Percentiles rank a stretch among this genome's conserved stretches.
phyloP scores from a whole-genome alignment of 2,329 filamentous ascomycete genomes.

The Epicoccum sorghinum region DNA sequence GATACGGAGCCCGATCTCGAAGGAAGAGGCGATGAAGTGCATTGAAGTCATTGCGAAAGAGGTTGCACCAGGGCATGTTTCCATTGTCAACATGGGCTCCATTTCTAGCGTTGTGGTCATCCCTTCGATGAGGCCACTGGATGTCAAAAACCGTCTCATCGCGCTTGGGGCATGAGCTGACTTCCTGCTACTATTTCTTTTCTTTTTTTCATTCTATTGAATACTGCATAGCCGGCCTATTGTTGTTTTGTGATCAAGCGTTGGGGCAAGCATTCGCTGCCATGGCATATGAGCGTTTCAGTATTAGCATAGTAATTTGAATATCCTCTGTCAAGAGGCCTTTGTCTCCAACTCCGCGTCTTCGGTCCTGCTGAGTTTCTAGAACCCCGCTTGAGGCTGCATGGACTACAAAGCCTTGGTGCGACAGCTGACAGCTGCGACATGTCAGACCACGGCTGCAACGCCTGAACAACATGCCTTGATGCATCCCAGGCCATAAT shows the following conservation, averaged over 20 bases:
- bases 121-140: constrained; percentile 38
- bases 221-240: constrained; percentile 7
- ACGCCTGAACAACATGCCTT: background rate
- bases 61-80: constrained; percentile 53
- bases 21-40: constrained; percentile 52
- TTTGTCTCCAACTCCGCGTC: background rate
- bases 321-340: background rate
- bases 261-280: background rate
- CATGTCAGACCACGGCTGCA: constrained; percentile 6
- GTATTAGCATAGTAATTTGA: constrained; percentile 1
- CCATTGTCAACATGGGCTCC: constrained; percentile 44
- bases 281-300: background rate
- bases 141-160: constrained; percentile 41
- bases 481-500: background rate
- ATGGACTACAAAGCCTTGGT: background rate
- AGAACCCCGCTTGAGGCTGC: background rate
- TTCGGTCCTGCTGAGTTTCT: background rate
- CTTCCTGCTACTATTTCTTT: background rate
- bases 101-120: constrained; percentile 54
- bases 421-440: constrained; percentile 9
- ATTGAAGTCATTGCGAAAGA: constrained; percentile 53
- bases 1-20: constrained; percentile 53
- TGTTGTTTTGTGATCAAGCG: constrained; percentile 7
- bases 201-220: background rate
- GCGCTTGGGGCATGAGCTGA: constrained; percentile 31